These are phyloP conservation scores for Maudiozyma turicensis DNA, from an alignment of 805 yeast species.

Conservation along the genomic window DNA sequence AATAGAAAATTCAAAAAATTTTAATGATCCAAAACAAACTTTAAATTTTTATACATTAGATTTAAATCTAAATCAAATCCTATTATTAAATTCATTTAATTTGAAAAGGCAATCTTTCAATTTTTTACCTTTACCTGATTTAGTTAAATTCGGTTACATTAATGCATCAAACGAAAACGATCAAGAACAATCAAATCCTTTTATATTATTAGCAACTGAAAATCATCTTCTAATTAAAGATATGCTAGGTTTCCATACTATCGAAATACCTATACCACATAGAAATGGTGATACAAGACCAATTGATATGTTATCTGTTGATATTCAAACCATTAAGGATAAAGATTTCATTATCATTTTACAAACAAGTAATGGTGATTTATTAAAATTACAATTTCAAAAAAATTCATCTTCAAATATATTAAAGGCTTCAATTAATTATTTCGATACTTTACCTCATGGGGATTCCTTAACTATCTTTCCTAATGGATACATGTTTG, in stretches of 20 bases:
- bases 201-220: conserved; percentile 47
- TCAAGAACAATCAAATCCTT: conserved; percentile 38
- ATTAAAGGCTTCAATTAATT: conserved; percentile 38
- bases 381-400: conserved; percentile 55
- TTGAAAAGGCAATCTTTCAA: conserved; percentile 34
- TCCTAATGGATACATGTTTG: conserved; percentile 67
- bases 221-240: conserved; percentile 44
- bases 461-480: conserved; percentile 49
- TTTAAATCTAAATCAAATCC: conserved; percentile 80
- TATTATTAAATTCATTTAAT: conserved; percentile 36
- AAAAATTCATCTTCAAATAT: conserved; percentile 26
- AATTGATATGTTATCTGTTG: conserved; percentile 41
- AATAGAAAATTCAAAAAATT: conserved; percentile 44
- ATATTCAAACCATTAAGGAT: conserved; percentile 54
- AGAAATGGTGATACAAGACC: conserved; percentile 15
- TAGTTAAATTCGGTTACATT: conserved; percentile 15
- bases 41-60: conserved; percentile 75
- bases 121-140: conserved; percentile 56
- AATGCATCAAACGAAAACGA: conserved; percentile 11
- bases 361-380: conserved; percentile 66
- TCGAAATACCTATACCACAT: conserved; percentile 47
- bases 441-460: conserved; percentile 68
- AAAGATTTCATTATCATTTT: conserved; percentile 50
- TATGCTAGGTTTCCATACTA: conserved; percentile 29
- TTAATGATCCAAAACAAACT: conserved; percentile 29